A percentile compares a stretch with the other conserved stretches of the same genome.
These are phyloP conservation scores for Aureobasidium sp. DNA, from an alignment of 2,329 filamentous ascomycete species.

Conservation along the genomic window DNA sequence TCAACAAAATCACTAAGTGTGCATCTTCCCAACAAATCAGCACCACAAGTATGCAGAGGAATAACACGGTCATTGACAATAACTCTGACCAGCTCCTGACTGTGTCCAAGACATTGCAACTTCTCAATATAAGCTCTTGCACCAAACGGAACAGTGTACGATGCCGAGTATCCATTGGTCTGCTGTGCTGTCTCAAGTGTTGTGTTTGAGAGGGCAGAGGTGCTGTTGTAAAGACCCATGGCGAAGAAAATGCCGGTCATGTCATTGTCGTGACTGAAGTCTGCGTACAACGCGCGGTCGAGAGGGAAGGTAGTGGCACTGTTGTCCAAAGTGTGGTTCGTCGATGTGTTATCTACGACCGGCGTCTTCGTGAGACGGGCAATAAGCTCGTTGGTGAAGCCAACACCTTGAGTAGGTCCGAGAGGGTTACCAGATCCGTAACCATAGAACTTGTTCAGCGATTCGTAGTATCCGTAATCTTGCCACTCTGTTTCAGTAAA, in stretches of 20 bases:
- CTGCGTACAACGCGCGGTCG: slow-evolving; percentile 60
- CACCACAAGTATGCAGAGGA: slow-evolving; percentile 59
- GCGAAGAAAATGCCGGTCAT: slow-evolving; percentile 71
- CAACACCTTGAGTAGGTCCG: slow-evolving; percentile 76
- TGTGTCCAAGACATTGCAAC: slow-evolving; percentile 55
- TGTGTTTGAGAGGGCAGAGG: slow-evolving; percentile 36
- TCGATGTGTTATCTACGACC: slow-evolving; percentile 64
- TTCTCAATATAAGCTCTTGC: slow-evolving; percentile 81
- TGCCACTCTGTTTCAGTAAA: slow-evolving; percentile 66
- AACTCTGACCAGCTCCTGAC: slow-evolving; percentile 66
- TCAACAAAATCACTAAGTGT: slow-evolving; percentile 60
- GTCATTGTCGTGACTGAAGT: slow-evolving; percentile 88
- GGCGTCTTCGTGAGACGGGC: slow-evolving; percentile 63
- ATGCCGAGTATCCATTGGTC: slow-evolving; percentile 61
- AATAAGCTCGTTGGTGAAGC: slow-evolving; percentile 80
- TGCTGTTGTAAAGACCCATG: slow-evolving; percentile 67
- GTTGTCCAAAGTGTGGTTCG: slow-evolving; percentile 67
- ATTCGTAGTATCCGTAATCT: slow-evolving; percentile 71
- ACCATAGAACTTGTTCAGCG: slow-evolving; percentile 76
- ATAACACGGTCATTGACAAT: slow-evolving; percentile 79
- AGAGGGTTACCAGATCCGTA: slow-evolving; percentile 69
- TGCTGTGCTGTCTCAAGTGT: slow-evolving; percentile 43
- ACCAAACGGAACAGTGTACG: slow-evolving; percentile 76
- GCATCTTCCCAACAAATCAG: slow-evolving; percentile 64
- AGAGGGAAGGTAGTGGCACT: slow-evolving; percentile 65